Evolutionary conservation across 2,329 filamentous ascomycete genomes (phyloP).

Genomic region (Periconia macrospinosa): DNA sequence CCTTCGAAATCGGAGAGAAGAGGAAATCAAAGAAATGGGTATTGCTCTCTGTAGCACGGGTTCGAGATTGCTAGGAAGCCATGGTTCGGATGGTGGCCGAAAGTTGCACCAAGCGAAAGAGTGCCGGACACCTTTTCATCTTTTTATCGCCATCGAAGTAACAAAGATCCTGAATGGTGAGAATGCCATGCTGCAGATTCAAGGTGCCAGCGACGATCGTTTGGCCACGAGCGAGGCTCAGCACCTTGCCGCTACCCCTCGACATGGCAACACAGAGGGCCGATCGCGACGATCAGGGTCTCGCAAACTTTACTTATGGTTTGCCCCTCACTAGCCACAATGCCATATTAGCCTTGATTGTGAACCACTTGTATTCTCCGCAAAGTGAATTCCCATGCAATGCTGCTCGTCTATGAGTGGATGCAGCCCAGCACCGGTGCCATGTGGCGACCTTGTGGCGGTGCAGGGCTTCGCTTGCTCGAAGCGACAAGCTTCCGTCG

Average conservation of each 20-base stretch:
- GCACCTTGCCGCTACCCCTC: slow-evolving; percentile 18
- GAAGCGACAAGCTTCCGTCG: neutral
- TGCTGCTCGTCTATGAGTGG: neutral
- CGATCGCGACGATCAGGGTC: slow-evolving; percentile 29
- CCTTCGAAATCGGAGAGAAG: neutral
- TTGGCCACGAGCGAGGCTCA: slow-evolving; percentile 15
- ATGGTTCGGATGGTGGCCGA: slow-evolving; percentile 5
- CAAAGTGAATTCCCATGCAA: neutral
- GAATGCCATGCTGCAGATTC: neutral
- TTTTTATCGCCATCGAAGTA: slow-evolving; percentile 1
- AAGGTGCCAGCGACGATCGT: slow-evolving; percentile 4
- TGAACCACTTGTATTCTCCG: neutral
- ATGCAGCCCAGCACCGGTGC: neutral
- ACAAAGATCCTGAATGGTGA: neutral
- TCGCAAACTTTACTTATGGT: slow-evolving; percentile 14
- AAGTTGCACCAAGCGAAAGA: neutral
- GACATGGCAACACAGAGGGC: slow-evolving; percentile 9
- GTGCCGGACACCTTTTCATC: neutral
- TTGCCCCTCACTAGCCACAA: slow-evolving; percentile 34
- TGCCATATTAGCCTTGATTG: neutral
- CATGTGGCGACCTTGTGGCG: neutral
- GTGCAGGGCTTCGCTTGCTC: neutral
- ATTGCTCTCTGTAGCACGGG: slow-evolving; percentile 1
- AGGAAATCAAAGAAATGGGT: slow-evolving; percentile 4
- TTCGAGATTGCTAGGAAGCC: slow-evolving; percentile 12